Conservation (phyloP, 257 asterid species). For the Scutellaria baicalensis region DNA sequence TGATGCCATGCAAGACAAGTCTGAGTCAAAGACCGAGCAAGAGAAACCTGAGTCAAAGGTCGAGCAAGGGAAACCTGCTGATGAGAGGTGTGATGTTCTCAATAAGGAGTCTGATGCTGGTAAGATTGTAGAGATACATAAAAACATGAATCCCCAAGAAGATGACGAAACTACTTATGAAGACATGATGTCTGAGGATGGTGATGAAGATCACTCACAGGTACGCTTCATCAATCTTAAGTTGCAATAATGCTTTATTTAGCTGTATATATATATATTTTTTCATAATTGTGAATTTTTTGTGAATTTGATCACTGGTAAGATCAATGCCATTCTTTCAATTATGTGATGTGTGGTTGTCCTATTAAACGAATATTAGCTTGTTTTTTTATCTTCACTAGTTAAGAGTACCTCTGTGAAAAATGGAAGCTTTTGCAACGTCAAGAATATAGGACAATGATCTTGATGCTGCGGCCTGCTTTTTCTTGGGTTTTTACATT, state of each 20-base stretch:
- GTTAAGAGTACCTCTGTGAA: background rate
- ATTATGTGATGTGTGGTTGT: background rate
- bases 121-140: constrained; percentile 41
- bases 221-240: constrained; percentile 4
- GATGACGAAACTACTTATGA: constrained; percentile 29
- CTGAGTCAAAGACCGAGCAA: background rate
- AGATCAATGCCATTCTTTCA: background rate
- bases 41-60: constrained; percentile 20
- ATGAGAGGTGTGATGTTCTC: constrained; percentile 25
- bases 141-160: constrained; percentile 14
- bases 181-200: constrained; percentile 29
- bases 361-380: background rate
- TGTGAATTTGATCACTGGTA: background rate
- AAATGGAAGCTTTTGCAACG: background rate
- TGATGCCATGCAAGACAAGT: background rate
- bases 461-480: background rate
- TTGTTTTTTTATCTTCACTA: background rate
- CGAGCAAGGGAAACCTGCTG: constrained; percentile 29
- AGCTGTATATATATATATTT: background rate
- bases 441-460: background rate
- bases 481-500: background rate
- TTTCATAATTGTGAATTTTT: background rate
- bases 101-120: constrained; percentile 36
- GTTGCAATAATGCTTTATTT: background rate
- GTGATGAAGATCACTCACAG: constrained; percentile 23